Conservation (phyloP, 2,329 filamentous ascomycete genomes). For the Phaeosphaeria sp. region DNA sequence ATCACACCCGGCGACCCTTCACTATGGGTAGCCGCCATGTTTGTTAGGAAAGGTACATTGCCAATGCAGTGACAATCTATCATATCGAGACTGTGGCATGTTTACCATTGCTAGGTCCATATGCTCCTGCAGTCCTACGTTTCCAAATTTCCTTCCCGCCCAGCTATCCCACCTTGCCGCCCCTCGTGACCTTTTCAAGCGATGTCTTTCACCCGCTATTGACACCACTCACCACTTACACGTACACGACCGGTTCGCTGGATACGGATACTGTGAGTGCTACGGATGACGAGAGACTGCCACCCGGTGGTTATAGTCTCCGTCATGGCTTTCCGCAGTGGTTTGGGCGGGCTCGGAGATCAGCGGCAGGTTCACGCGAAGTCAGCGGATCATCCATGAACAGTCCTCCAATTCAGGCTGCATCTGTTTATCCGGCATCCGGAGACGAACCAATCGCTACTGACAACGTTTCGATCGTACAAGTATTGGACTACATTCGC, state of each 20-base stretch:
- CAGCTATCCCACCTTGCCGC: slow-evolving; percentile 78
- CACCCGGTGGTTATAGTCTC: slow-evolving; percentile 88
- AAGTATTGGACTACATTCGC: slow-evolving; percentile 80
- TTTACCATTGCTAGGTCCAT: slow-evolving; percentile 72
- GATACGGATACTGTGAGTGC: slow-evolving; percentile 82
- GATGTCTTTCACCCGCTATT: slow-evolving; percentile 96
- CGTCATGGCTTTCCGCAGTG: slow-evolving; percentile 89
- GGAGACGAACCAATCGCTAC: not conserved
- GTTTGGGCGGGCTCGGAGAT: slow-evolving; percentile 65
- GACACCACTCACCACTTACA: slow-evolving; percentile 92
- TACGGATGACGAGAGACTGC: slow-evolving; percentile 80
- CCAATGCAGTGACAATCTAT: slow-evolving; percentile 11
- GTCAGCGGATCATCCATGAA: slow-evolving; percentile 38
- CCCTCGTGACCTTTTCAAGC: slow-evolving; percentile 85
- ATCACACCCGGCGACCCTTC: slow-evolving; percentile 81
- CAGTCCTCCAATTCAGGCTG: slow-evolving; percentile 26
- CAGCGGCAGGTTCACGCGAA: slow-evolving; percentile 39
- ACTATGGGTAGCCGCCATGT: slow-evolving; percentile 89
- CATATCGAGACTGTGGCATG: slow-evolving; percentile 11
- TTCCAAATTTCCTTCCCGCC: slow-evolving; percentile 90
- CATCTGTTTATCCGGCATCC: slow-evolving; percentile 20
- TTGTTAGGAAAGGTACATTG: slow-evolving; percentile 79
- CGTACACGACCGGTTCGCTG: slow-evolving; percentile 78
- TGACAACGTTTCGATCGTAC: slow-evolving; percentile 46
- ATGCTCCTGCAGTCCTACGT: slow-evolving; percentile 83